Evolutionary conservation across 495 filamentous ascomycete genomes (phyloP), one percentile per base, ranked within the genome.

Genomic region (Saxophila tyrrhenica): DNA sequence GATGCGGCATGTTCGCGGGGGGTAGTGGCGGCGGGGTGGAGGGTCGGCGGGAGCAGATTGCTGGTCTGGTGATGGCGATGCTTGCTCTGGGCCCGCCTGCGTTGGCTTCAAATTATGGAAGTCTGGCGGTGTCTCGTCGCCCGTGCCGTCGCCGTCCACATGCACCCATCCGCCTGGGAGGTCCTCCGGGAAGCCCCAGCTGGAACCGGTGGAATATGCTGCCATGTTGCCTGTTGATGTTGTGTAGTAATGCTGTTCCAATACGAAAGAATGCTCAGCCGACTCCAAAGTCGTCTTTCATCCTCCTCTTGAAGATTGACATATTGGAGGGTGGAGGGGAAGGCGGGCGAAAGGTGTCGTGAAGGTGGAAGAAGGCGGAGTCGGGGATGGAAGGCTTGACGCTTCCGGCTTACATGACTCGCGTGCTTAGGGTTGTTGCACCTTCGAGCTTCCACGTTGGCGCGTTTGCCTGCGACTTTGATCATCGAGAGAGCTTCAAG

Each of bases 1-100:
- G 58, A 98, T 98, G 49, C 92, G 87, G 67, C 92, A 98, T 51
- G 78, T 83, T 43, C 89, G 80, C 22, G 83, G 75, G 23, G 75
- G 73, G 65, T 84, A 89, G 59, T 77, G 73, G 19, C 39, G 50
- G 16, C 51, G 44, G 29, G 29, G 29, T n/a, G n/a, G n/a, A n/a
- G n/a, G n/a, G n/a, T n/a, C n/a, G n/a, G n/a, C n/a, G n/a, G n/a
- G n/a, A n/a, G n/a, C n/a, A n/a, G n/a, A n/a, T n/a, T n/a, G n/a
- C n/a, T n/a, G n/a, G n/a, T n/a, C n/a, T n/a, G n/a, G n/a, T n/a
- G n/a, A n/a, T n/a, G n/a, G n/a, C n/a, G n/a, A n/a, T n/a, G n/a
- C n/a, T 52, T 39, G 52, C 1, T 29, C 11, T 13, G 7, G 54
- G 9, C 20, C 41, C n/a, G 47, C 38, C 15, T 24, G 25, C 16